Percentiles rank a stretch among this genome's conserved stretches.
Evolutionary conservation across 768 basidiomycete genomes (phyloP).

Genomic region (Podaxis sp.): DNA sequence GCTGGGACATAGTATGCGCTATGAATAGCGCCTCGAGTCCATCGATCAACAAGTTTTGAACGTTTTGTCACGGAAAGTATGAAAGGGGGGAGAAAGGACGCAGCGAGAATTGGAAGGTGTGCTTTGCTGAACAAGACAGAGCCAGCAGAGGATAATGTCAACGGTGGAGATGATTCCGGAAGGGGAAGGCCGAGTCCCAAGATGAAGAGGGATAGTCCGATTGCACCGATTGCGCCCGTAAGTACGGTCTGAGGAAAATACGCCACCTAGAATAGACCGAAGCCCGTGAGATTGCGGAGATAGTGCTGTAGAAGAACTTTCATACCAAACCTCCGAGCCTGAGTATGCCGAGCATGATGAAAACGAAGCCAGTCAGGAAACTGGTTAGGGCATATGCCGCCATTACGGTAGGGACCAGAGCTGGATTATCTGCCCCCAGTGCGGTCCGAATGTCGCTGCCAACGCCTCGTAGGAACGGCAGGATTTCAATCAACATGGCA

Average conservation of each 20-base stretch:
- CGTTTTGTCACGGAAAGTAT: conserved; percentile 21
- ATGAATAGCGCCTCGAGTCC: conserved; percentile 21
- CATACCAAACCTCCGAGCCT: conserved; percentile 23
- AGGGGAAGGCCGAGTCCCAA: conserved; percentile 19
- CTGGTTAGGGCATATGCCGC: conserved; percentile 25
- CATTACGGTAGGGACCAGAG: conserved; percentile 26
- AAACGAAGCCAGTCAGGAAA: conserved; percentile 22
- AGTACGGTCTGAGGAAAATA: conserved; percentile 27
- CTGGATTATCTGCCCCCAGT: conserved; percentile 23
- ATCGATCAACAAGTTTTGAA: conserved; percentile 15
- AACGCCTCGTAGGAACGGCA: conserved; percentile 23
- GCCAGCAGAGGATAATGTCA: conserved; percentile 18
- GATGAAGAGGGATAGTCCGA: conserved; percentile 23
- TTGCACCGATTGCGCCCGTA: conserved; percentile 24
- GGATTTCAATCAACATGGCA: conserved; percentile 25
- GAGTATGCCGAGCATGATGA: conserved; percentile 22
- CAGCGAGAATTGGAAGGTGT: conserved; percentile 22
- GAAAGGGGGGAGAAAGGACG: conserved; percentile 23
- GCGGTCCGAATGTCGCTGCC: conserved; percentile 21
- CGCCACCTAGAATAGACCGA: conserved; percentile 19
- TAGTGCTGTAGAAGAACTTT: background rate
- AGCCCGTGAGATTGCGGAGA: too few relatives aligned
- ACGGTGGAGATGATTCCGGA: conserved; percentile 9
- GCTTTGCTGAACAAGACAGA: conserved; percentile 17
- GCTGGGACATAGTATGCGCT: conserved; percentile 22